Base-by-base conservation (phyloP, 1,284 basidiomycete species). In the Melanopsichium pennsylvanicum region DNA sequence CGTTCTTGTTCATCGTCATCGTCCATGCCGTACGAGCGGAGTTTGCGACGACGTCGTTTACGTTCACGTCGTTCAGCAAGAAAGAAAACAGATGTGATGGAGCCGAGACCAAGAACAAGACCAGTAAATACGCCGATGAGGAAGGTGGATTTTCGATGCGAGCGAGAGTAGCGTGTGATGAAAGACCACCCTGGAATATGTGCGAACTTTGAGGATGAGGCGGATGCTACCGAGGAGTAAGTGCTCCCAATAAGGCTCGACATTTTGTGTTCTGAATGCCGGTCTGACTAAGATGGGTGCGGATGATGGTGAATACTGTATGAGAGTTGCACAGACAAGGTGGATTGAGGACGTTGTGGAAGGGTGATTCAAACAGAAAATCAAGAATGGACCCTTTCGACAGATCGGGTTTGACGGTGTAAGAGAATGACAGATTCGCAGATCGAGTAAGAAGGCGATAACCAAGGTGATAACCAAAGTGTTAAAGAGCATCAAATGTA, bases 41-140 rank as follows among this genome's bases (percentile, higher is more conserved):
- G 43, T 16, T 57, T 60, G 18, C 51, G 40, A 13, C 59, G 59
- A 5, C 72, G 31, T 15, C 71, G 51, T 18, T 27, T 36, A 7
- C 57, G 54, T 39, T 72, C 70, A 5, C 71, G 51, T 19, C 64
- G 47, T 35, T 74, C 62, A 1, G 72, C 70, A 7, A 72, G 32
- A 46, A 61, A 66, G 54, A 75, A 66, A 11, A 72, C 73, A 10
- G 73, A 71, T 3, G 73, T 70, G 54, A 74, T 57, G 41, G 72
- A 74, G 6, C 58, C 69, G 4, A 79, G 60, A 5, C 74, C 74
- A 5, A 76, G 54, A 2, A 72, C 52, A n/a, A 79, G 60, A 11
- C 77, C 77, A 3, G 61, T 64, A 11, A 75, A 48, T 23, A 79
- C 54, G 33, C 76, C 76, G 16, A 78, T 55, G 32, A 70, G 47